These are phyloP conservation scores for Pistacia integerrima DNA, from an alignment of 345 rosid genomes.

Conservation along the genomic window DNA sequence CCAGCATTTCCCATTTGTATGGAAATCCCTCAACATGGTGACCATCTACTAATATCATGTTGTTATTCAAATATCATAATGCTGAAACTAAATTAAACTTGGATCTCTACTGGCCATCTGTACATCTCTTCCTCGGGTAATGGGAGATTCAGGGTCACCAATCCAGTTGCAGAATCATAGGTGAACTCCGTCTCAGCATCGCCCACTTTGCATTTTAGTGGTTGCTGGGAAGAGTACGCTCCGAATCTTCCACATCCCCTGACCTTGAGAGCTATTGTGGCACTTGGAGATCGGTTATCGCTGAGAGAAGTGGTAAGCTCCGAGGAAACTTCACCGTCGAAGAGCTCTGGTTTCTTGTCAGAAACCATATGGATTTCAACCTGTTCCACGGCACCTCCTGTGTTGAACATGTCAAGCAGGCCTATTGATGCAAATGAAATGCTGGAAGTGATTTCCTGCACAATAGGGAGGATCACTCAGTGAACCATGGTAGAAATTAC, in stretches of 20 bases:
- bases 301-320: slow-evolving; percentile 46
- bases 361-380: slow-evolving; percentile 44
- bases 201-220: slow-evolving; percentile 63
- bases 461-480: slow-evolving; percentile 2
- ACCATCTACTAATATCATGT: neutral
- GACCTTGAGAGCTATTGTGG: slow-evolving; percentile 53
- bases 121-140: slow-evolving; percentile 72
- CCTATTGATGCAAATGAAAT: slow-evolving; percentile 88
- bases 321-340: slow-evolving; percentile 57
- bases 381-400: slow-evolving; percentile 73
- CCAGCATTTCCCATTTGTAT: neutral
- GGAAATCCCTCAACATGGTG: neutral
- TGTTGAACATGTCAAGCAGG: slow-evolving; percentile 84
- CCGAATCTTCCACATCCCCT: slow-evolving; percentile 84
- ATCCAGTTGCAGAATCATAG: slow-evolving; percentile 57
- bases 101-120: slow-evolving; percentile 78
- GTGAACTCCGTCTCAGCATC: slow-evolving; percentile 48
- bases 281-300: slow-evolving; percentile 45
- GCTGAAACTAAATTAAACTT: slow-evolving; percentile 37
- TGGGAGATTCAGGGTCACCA: slow-evolving; percentile 61
- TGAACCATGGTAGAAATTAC: neutral
- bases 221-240: slow-evolving; percentile 70
- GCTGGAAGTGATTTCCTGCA: slow-evolving; percentile 62
- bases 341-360: slow-evolving; percentile 37
- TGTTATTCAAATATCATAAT: neutral